Conservation (phyloP, 768 basidiomycete genomes). For the Glaciozyma antarctica region DNA sequence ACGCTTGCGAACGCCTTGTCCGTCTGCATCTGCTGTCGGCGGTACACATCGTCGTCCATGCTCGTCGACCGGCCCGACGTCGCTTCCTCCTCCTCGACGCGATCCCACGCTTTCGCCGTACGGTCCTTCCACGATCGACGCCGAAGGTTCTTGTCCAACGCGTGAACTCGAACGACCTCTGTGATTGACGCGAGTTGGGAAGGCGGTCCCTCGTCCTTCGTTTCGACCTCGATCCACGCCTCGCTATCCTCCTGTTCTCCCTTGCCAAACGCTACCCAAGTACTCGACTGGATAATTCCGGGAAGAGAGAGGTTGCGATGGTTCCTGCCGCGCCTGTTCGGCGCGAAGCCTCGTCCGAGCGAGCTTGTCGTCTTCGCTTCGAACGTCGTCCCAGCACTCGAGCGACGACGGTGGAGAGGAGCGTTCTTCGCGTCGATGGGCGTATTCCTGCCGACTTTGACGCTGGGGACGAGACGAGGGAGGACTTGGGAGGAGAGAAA, state of each 20-base stretch:
- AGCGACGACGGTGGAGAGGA: slow-evolving; percentile 6
- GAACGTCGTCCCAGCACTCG: background rate
- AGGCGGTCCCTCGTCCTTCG: background rate
- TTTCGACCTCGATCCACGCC: slow-evolving; percentile 12
- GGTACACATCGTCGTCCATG: background rate
- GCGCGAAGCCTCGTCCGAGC: background rate
- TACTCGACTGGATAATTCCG: background rate
- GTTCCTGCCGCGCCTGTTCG: background rate
- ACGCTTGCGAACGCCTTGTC: background rate
- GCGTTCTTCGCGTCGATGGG: slow-evolving; percentile 1
- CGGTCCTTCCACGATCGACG: slow-evolving; percentile 5
- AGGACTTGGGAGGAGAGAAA: slow-evolving; percentile 22
- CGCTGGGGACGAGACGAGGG: slow-evolving; percentile 20
- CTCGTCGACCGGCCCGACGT: background rate
- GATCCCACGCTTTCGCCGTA: background rate
- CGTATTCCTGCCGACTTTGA: slow-evolving; percentile 4
- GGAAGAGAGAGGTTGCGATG: slow-evolving; percentile 15
- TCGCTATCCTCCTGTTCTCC: background rate
- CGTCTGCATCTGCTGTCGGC: background rate
- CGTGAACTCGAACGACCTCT: background rate
- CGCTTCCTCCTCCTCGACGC: background rate
- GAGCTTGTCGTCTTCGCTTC: background rate
- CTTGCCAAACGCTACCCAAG: background rate
- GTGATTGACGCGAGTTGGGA: background rate
- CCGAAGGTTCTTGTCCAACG: background rate